Conservation (phyloP, 2,329 filamentous ascomycete genomes). For the Pseudocercospora cruenta region DNA sequence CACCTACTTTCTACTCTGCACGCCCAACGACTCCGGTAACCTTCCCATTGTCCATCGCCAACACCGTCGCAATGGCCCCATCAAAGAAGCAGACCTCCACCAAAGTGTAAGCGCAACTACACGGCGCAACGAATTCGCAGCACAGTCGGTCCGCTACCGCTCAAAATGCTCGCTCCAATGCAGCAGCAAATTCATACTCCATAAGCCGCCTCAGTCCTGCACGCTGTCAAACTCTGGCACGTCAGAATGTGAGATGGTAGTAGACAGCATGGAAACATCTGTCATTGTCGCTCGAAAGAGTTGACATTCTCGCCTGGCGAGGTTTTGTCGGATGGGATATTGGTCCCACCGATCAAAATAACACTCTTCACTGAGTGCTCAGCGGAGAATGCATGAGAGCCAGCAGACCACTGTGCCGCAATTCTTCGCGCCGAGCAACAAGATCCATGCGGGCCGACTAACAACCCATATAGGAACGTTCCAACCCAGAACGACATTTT, state of each 20-base stretch:
- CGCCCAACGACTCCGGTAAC: constrained; percentile 23
- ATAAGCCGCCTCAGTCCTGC: constrained; percentile 40
- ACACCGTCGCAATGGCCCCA: constrained; percentile 56
- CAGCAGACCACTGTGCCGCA: constrained; percentile 88
- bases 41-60: constrained; percentile 44
- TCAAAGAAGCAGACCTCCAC: constrained; percentile 45
- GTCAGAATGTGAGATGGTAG: constrained; percentile 40
- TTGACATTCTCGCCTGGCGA: constrained; percentile 36
- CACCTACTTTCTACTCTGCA: constrained; percentile 14
- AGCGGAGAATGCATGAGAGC: constrained; percentile 49
- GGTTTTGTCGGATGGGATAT: constrained; percentile 35
- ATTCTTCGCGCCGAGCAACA: constrained; percentile 81
- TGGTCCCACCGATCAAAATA: constrained; percentile 76
- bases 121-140: constrained; percentile 56
- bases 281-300: constrained; percentile 30
- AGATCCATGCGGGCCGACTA: constrained; percentile 69
- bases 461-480: constrained; percentile 71
- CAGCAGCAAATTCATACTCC: constrained; percentile 32
- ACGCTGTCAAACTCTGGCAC: constrained; percentile 39
- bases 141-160: constrained; percentile 73
- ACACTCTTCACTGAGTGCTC: constrained; percentile 30
- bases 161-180: constrained; percentile 47
- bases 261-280: constrained; percentile 20
- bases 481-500: constrained; percentile 94
- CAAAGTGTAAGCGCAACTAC: constrained; percentile 57